These are phyloP conservation scores for Penicillium bovifimosum DNA, from an alignment of 495 filamentous ascomycete species.

Conservation along the genomic window DNA sequence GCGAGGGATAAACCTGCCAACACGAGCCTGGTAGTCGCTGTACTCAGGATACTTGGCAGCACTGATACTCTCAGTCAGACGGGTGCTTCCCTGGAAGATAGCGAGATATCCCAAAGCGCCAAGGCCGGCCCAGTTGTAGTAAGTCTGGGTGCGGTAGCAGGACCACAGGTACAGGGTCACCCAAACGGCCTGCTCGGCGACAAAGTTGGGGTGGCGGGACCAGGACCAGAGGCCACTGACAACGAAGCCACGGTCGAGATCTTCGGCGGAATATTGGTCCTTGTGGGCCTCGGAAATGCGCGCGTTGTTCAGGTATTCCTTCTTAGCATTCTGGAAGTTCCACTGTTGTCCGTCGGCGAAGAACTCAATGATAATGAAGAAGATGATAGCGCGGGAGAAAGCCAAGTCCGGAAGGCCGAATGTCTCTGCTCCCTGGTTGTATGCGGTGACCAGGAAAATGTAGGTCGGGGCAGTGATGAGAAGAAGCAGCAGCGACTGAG, in stretches of 20 bases:
- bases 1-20: slow-evolving; percentile 78
- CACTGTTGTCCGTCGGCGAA: slow-evolving; percentile 94
- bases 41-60: slow-evolving; percentile 85
- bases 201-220: slow-evolving; percentile 90
- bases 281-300: slow-evolving; percentile 54
- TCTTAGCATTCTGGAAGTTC: slow-evolving; percentile 81
- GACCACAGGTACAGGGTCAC: slow-evolving; percentile 79
- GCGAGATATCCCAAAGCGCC: slow-evolving; percentile 64
- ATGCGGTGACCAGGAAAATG: slow-evolving; percentile 58
- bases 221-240: slow-evolving; percentile 80
- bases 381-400: slow-evolving; percentile 62
- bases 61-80: slow-evolving; percentile 78
- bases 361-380: slow-evolving; percentile 66
- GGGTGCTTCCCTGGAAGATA: slow-evolving; percentile 84
- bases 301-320: slow-evolving; percentile 62
- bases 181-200: slow-evolving; percentile 91
- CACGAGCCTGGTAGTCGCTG: slow-evolving; percentile 69
- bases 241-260: slow-evolving; percentile 88
- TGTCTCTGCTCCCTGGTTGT: slow-evolving; percentile 29
- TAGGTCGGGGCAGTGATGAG: slow-evolving; percentile 78
- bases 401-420: slow-evolving; percentile 58
- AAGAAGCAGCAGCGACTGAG: slow-evolving; percentile 68
- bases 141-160: slow-evolving; percentile 61
- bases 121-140: slow-evolving; percentile 73
- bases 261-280: slow-evolving; percentile 50